Evolutionary conservation across 441 rosid species (phyloP), one percentile per base, ranked within the genome.

Genomic region (Pelargonium citronellum): DNA sequence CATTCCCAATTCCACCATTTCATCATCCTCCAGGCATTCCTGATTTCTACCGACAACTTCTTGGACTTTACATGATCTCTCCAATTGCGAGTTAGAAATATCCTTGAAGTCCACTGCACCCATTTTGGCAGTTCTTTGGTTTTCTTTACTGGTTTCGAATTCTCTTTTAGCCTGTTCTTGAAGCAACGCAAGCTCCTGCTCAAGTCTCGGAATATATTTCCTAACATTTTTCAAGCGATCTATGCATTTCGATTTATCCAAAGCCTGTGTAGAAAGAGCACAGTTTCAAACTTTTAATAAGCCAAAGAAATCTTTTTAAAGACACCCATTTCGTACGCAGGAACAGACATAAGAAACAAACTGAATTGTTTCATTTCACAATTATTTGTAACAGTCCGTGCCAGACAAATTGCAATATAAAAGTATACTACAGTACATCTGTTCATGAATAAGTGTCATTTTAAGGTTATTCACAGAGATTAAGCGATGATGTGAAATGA

Each of bases 161-260:
- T 78, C 78, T 1, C 69, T 46, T 30, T 80, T 73, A 73, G 77
- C 77, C 75, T 80, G 91, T 34, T 87, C 91, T 71, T 70, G 85
- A 73, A 86, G 86, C 83, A 95, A 81, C 80, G 81, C 86, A 44
- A 92, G 89, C 66, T 92, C 99, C 79, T 86, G 96, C 74, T 90
- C 85, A 63, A 95, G 97, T 77, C 86, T 81, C 13, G 97, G 97
- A 43, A 92, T 88, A 70, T 83, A 76, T 79, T 80, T 87, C 75
- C 90, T 81, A 47, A 95, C 84, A 34, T 94, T 90, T 64, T 92
- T 86, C 43, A 95, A 89, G 5, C 87, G 91, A 68, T 95, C 99
- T 71, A 94, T 75, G 69, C 85, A 88, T 73, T 87, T 95, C 55
- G 97, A 92, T 73, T 90, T 91, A 71, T 95, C 98, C 85, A 92